Evolutionary conservation across 768 basidiomycete species (phyloP), one percentile per base, ranked within the genome.

Genomic region (Coprinopsis cinerea): DNA sequence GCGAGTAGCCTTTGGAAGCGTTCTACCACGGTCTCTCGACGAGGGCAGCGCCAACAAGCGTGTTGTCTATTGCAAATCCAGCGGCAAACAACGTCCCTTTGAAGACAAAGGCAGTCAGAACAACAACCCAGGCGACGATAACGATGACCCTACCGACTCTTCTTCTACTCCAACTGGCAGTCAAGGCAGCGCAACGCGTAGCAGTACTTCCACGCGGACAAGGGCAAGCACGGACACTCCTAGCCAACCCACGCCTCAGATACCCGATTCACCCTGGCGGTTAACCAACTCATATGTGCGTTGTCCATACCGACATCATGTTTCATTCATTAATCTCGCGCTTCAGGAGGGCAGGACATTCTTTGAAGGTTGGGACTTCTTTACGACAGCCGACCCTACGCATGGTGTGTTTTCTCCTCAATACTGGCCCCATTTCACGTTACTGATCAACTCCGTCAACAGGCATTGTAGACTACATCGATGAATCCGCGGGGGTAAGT

Each of bases 331-430:
- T 11, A 44, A 34, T 37, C n/a, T 36, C 34, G 7, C 34, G 34
- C 17, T 34, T 46, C 60, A 83, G 82, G 64, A 74, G 43, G 92
- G 90, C 17, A 70, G 67, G 42, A 74, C 72, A 35, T 96, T 96
- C 72, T 95, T 93, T 53, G 70, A 87, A 59, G 85, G 82, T 41
- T 94, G 86, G 85, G 61, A 77, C 57, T 95, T 94, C 68, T 83
- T 71, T 60, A 78, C 74, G 7, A 64, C 56, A 25, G 57, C 69
- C 9, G 92, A 95, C 70, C 91, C 92, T 3, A 96, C 92, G 0
- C 66, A 82, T 55, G 88, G 87, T 69, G 54, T 48, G 67, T 61
- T 4, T 15, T 30, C 30, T 34, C 49, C 27, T 17, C 34, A 56
- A 44, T n/a, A 26, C 17, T 44, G 45, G 27, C 27, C 14, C 10